Base-by-base conservation (phyloP, 2,329 filamentous ascomycete genomes). In the Colletotrichum agaves region DNA sequence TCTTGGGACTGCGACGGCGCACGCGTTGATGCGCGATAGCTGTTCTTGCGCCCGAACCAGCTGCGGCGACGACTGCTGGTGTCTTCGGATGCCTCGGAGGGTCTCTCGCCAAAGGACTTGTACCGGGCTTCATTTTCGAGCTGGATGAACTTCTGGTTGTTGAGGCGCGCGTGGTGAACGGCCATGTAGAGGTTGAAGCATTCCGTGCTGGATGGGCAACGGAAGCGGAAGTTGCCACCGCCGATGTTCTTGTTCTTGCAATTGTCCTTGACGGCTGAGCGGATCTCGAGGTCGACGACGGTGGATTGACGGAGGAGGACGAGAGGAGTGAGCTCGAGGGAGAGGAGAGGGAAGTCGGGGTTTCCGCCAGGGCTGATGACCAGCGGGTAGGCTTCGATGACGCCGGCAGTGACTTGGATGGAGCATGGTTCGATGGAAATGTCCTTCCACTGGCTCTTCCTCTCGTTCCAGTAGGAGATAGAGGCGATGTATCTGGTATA, bases 271-370 rank as follows among this genome's bases (percentile, higher is more conserved):
- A 94, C 91, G 1, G 93, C 93, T 6, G 95, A 98, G 56, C 94
- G 91, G 71, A 99, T 93, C 71, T 97, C 96, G 61, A 99, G 93
- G 77, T 99, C 96, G 35, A 99, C 88, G 3, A 92, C 93, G 21
- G 94, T 99, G 73, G 94, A 96, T 74, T 95, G 91, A 70, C 95
- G 89, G 69, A 98, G 90, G 72, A 94, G 91, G 7, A 98, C 95
- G 41, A 97, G 84, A 0, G 96, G 96, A 0, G 95, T 98, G 46
- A 99, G 88, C 75, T 97, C 93, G 37, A 98, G 87, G 5, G 91
- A 92, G 47, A 91, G 81, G 19, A 90, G 77, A 4, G 87, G 87
- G 78, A 60, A 80, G 71, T 61, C 74, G 61, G 37, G 71, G 70
- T 55, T 63, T 70, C 50, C 68, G 60, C 31, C 67, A 47, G 69